Base-by-base conservation (phyloP, 768 basidiomycete genomes). In the Russula sp. region DNA sequence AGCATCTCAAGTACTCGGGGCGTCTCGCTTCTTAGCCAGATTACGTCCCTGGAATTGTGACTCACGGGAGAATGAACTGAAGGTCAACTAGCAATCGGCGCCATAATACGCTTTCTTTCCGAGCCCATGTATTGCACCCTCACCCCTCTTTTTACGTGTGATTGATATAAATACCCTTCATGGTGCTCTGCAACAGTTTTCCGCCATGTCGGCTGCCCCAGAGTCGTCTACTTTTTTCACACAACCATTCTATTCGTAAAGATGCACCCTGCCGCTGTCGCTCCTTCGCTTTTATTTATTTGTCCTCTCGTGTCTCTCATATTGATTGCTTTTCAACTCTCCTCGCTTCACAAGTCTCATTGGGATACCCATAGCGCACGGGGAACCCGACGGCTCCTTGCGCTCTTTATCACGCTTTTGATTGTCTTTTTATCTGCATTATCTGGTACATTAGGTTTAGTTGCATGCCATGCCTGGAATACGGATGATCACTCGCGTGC, bases 271-370 rank as follows among this genome's bases (percentile, higher is more conserved):
- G 34, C 60, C 18, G 44, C 54, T 22, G 59, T 27, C 63, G 58
- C 63, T 64, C 63, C 63, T 60, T 64, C 48, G 0, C 49, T 64
- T 37, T 64, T 64, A 50, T 60, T 64, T 55, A 60, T 64, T 20
- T 51, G 16, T 27, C 42, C 63, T 50, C 22, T 60, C 20, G 59
- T 45, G 1, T 64, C 58, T 16, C 42, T 64, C 27, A 13, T 60
- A 22, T 39, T 60, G 58, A 45, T 60, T 14, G 13, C 10, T 18
- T 10, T 45, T 27, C 63, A 64, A 55, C 18, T 60, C 48, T 48
- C 35, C 10, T 37, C 27, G 14, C 58, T 64, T 14, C 48, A 47
- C 49, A 60, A 60, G 48, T 60, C 59, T 51, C 58, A 50, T 20
- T 64, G 63, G 63, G 47, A 37, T 22, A 31, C 55, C 16, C 40